phyloP scores from a whole-genome alignment of 1,284 basidiomycete genomes.

The Erythrobasidium hasegawianum region DNA sequence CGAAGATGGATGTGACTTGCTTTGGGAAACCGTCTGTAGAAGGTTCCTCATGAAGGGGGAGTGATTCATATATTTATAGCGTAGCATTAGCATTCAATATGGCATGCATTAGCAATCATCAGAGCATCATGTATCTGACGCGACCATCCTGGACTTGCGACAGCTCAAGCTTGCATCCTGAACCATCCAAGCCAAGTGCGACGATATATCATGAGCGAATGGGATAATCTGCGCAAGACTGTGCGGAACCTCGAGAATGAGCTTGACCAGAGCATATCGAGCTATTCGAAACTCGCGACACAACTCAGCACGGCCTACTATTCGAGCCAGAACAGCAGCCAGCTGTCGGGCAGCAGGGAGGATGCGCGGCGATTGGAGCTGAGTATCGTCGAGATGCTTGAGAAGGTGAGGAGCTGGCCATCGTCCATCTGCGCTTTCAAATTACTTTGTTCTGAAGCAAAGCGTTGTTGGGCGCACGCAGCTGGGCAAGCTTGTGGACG shows the following conservation, averaged over 20 bases:
- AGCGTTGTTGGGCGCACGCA: too few relatives aligned
- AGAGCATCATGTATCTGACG: too few relatives aligned
- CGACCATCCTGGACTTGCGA: too few relatives aligned
- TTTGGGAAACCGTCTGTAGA: slow-evolving; percentile 9
- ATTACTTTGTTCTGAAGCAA: too few relatives aligned
- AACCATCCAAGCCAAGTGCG: too few relatives aligned
- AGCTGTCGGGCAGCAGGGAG: slow-evolving; percentile 16
- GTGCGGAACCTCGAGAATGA: slow-evolving; percentile 36
- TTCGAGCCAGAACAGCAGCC: slow-evolving; percentile 31
- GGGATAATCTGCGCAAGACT: slow-evolving; percentile 32
- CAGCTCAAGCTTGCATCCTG: too few relatives aligned
- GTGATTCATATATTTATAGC: not conserved
- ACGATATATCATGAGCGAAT: slow-evolving; percentile 13
- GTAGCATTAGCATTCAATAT: too few relatives aligned
- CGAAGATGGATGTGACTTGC: slow-evolving; percentile 8
- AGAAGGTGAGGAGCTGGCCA: slow-evolving; percentile 61
- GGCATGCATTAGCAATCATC: too few relatives aligned
- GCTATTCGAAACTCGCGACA: slow-evolving; percentile 79
- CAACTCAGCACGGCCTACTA: slow-evolving; percentile 59
- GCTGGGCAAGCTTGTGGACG: slow-evolving; percentile 78
- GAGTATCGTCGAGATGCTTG: slow-evolving; percentile 78
- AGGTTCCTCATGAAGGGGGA: slow-evolving; percentile 6
- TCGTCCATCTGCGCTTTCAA: not conserved
- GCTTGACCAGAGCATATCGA: slow-evolving; percentile 81
- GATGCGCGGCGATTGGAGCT: slow-evolving; percentile 56